Evolutionary conservation across 129 eudicot species (phyloP).

Genomic region (Artemisia annua): DNA sequence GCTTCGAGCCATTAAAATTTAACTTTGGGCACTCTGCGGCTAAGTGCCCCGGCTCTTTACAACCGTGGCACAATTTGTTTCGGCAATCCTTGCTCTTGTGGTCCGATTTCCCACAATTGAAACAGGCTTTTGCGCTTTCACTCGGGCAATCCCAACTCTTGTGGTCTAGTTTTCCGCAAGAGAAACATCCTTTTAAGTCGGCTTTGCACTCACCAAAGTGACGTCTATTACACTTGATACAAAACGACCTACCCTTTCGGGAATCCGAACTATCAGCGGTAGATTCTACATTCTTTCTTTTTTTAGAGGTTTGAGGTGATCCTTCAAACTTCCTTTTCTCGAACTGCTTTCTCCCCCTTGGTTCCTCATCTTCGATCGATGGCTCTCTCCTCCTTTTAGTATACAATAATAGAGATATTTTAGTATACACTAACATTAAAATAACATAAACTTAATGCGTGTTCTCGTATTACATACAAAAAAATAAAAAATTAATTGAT

Average conservation of each 20-base stretch:
- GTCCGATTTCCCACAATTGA: constrained; percentile 19
- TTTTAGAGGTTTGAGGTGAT: constrained; percentile 2
- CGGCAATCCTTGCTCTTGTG: constrained; percentile 18
- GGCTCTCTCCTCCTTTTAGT: constrained; percentile 3
- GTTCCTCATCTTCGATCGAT: constrained; percentile 11
- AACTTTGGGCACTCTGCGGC: neutral
- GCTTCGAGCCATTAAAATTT: neutral
- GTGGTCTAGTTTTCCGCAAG: constrained; percentile 15
- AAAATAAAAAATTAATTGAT: neutral
- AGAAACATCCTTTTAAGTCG: neutral
- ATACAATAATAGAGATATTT: neutral
- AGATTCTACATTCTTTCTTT: neutral
- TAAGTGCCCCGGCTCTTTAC: neutral
- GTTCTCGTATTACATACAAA: neutral
- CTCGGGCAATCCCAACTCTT: constrained; percentile 10
- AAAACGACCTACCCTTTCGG: neutral
- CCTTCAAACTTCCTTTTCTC: constrained; percentile 18
- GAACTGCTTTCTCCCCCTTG: neutral
- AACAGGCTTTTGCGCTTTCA: neutral
- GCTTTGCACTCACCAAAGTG: neutral
- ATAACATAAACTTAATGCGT: neutral
- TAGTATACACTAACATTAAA: neutral
- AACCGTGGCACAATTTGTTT: neutral
- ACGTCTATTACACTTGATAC: constrained; percentile 5
- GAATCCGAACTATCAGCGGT: neutral